Conservation (phyloP, 2,329 filamentous ascomycete genomes). For the Volutella citrinella region DNA sequence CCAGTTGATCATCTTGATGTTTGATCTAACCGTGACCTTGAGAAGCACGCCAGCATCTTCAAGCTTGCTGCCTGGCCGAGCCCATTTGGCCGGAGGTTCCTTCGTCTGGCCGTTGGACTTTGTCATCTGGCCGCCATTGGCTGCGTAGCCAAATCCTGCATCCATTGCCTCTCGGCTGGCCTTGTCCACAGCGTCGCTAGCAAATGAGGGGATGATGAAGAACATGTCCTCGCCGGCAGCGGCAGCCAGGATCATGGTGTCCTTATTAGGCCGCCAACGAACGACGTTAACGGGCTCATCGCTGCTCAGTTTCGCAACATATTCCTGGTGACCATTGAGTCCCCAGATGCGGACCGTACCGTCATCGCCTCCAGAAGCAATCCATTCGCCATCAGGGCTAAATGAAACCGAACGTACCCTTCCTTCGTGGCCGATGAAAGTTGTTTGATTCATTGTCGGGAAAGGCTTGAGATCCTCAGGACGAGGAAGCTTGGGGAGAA, state of each 20-base stretch:
- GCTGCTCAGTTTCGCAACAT: constrained; percentile 74
- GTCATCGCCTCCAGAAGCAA: constrained; percentile 93
- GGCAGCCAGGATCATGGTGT: constrained; percentile 77
- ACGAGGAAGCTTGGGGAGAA: constrained; percentile 88
- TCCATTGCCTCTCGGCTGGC: constrained; percentile 75
- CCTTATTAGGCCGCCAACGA: constrained; percentile 82
- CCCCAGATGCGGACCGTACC: constrained; percentile 91
- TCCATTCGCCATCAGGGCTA: constrained; percentile 79
- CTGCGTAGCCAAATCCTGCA: constrained; percentile 90
- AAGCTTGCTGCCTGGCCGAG: constrained; percentile 69
- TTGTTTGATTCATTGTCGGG: constrained; percentile 82
- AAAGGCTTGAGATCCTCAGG: constrained; percentile 94
- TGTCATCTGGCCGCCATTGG: constrained; percentile 57
- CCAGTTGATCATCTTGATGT: constrained; percentile 88
- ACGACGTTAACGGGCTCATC: constrained; percentile 82
- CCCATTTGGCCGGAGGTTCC: constrained; percentile 77
- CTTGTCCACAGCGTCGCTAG: constrained; percentile 70
- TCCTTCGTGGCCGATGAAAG: constrained; percentile 86
- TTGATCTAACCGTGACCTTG: constrained; percentile 73
- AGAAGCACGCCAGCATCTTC: constrained; percentile 77
- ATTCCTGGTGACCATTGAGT: constrained; percentile 83
- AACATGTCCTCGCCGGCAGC: constrained; percentile 83
- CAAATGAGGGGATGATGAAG: constrained; percentile 74
- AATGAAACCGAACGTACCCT: constrained; percentile 81
- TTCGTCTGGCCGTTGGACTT: constrained; percentile 61